Base-by-base conservation (phyloP, 176 grass and related monocot species). In the Tillandsia fasciculata region DNA sequence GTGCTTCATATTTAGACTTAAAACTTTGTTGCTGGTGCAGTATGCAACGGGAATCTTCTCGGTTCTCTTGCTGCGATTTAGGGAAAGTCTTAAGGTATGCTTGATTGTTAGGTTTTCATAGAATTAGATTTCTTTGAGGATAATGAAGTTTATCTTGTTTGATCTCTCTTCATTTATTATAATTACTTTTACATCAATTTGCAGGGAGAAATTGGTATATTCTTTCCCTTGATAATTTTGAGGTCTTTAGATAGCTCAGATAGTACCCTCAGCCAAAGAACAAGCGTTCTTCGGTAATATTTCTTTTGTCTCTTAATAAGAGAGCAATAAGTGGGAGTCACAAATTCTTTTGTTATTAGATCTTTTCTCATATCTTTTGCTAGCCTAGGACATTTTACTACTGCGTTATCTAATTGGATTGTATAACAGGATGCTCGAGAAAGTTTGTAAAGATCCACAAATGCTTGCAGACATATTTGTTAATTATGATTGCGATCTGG, bases 381-480 rank as follows among this genome's bases (percentile, higher is more conserved):
- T 76, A 49, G 14, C 33, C 10, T 71, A 59, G n/a, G 52, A 15
- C 33, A 66, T 65, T n/a, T 27, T 51, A 10, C 22, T 64, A 13
- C 26, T 72, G 79, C 78, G 20, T 75, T 71, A 54, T 79, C 51
- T 72, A 29, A 61, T 74, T 72, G 17, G 70, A 74, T 77, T 84
- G 53, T 53, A 26, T 88, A 74, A 61, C 75, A 99, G 95, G 83
- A 90, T 94, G 87, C 81, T 99, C 67, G 95, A 99, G 83, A 99
- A 99, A 82, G 90, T 94, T 47, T 99, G 95, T 70, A 99, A 90
- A 85, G 87, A 99, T 75, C 79, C 95, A 48, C 95, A 99, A 86
- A 94, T 99, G 95, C 90, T 99, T 88, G 90, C 95, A 59, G 90
- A 99, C 67, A 76, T 99, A 77, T 99, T 99, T 90, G 95, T 94